phyloP scores from a whole-genome alignment of 257 asterid species.

The Solanum infundibuliforme region DNA sequence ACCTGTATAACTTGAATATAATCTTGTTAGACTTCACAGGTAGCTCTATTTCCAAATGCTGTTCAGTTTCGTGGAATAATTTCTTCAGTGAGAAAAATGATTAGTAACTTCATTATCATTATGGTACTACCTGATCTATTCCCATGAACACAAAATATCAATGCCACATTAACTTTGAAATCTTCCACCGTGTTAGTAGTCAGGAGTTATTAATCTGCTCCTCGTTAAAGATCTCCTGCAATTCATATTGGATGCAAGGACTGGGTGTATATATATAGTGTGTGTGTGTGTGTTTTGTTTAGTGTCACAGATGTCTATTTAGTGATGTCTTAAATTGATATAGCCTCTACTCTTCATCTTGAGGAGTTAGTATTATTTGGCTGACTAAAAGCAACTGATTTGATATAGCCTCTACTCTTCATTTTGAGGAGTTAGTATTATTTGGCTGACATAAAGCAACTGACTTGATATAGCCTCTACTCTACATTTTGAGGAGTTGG shows the following conservation, averaged over 20 bases:
- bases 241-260: background rate
- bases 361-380: background rate
- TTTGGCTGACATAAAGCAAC: background rate
- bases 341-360: background rate
- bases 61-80: background rate
- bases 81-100: background rate
- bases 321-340: background rate
- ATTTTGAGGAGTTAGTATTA: background rate
- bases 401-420: background rate
- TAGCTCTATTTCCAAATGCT: background rate
- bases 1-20: background rate
- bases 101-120: background rate
- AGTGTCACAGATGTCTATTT: background rate
- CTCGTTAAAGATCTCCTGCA: background rate
- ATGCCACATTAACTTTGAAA: background rate
- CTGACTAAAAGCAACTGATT: constrained; percentile 2
- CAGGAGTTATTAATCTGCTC: background rate
- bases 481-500: background rate
- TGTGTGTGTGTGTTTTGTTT: background rate
- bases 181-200: background rate
- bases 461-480: background rate
- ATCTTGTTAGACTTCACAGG: background rate
- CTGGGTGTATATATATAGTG: too few species aligned
- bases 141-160: background rate
- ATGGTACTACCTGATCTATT: background rate